Conservation (phyloP, 2,329 filamentous ascomycete genomes). For the Cucurbitaria berberidis region DNA sequence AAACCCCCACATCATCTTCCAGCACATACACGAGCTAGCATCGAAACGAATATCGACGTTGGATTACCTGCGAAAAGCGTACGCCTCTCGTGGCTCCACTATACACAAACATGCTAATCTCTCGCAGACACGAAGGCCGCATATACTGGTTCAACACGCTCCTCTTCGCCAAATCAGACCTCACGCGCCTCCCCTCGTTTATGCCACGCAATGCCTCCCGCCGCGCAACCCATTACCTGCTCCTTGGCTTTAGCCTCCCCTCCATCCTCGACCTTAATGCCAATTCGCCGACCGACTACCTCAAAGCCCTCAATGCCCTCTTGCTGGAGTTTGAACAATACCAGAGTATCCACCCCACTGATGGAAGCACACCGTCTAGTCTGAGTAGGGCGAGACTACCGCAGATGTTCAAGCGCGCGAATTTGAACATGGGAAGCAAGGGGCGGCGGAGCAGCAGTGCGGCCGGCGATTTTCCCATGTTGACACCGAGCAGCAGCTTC, state of each 20-base stretch:
- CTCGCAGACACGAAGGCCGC: conserved; percentile 82
- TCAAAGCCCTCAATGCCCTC: conserved; percentile 83
- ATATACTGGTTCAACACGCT: conserved; percentile 99
- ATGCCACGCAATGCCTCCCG: conserved; percentile 82
- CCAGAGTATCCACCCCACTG: conserved; percentile 82
- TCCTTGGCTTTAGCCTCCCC: conserved; percentile 90
- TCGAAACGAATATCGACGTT: conserved; percentile 93
- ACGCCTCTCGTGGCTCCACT: conserved; percentile 44
- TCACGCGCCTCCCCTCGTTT: conserved; percentile 83
- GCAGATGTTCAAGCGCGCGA: conserved; percentile 57
- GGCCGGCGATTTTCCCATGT: conserved; percentile 54
- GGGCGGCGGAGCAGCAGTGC: conserved; percentile 63
- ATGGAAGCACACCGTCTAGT: conserved; percentile 70
- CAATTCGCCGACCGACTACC: conserved; percentile 79
- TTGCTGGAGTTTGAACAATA: conserved; percentile 93
- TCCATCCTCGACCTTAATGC: conserved; percentile 88
- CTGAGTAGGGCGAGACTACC: conserved; percentile 76
- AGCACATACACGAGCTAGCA: conserved; percentile 80
- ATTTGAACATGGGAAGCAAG: conserved; percentile 47
- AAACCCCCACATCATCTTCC: conserved; percentile 64
- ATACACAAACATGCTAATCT: conserved; percentile 11
- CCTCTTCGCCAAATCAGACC: conserved; percentile 82
- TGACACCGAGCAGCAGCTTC: conserved; percentile 32
- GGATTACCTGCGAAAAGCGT: conserved; percentile 93
- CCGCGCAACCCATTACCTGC: conserved; percentile 90